Evolutionary conservation across 1,284 basidiomycete species (phyloP).

Genomic region (Coriolopsis trogii): DNA sequence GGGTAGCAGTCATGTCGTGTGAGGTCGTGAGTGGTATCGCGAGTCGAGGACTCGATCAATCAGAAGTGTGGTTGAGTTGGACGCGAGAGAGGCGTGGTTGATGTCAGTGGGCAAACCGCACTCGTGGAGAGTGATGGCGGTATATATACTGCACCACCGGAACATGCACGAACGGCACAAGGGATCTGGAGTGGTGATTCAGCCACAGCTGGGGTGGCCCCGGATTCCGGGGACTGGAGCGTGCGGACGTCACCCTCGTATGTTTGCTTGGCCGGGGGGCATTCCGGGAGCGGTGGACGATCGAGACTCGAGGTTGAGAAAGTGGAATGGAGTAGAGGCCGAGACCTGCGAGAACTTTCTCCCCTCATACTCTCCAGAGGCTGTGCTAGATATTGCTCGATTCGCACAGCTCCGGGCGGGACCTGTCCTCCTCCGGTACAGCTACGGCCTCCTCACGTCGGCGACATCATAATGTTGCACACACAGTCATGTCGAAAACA

Average conservation of each 20-base stretch:
- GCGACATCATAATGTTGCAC: too few species aligned
- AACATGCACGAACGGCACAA: neutral
- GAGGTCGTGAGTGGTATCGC: slow-evolving; percentile 1
- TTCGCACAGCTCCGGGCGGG: neutral
- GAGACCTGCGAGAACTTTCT: neutral
- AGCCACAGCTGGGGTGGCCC: neutral
- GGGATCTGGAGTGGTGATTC: too few species aligned
- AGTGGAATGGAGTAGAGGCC: neutral
- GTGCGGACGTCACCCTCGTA: neutral
- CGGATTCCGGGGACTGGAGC: neutral
- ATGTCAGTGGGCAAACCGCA: neutral
- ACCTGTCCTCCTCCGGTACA: neutral
- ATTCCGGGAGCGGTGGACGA: neutral
- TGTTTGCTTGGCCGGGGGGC: too few species aligned
- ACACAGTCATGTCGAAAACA: too few species aligned
- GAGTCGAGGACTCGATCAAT: neutral
- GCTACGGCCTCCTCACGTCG: too few species aligned
- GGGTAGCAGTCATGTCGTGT: slow-evolving; percentile 1
- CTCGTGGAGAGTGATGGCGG: neutral
- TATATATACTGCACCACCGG: neutral
- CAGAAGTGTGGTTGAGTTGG: neutral
- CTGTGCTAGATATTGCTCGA: neutral
- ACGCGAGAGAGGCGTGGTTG: neutral
- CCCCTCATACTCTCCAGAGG: neutral
- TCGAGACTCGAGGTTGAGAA: neutral